phyloP scores from a whole-genome alignment of 176 grass and related monocot species.

The Oryza coarctata region DNA sequence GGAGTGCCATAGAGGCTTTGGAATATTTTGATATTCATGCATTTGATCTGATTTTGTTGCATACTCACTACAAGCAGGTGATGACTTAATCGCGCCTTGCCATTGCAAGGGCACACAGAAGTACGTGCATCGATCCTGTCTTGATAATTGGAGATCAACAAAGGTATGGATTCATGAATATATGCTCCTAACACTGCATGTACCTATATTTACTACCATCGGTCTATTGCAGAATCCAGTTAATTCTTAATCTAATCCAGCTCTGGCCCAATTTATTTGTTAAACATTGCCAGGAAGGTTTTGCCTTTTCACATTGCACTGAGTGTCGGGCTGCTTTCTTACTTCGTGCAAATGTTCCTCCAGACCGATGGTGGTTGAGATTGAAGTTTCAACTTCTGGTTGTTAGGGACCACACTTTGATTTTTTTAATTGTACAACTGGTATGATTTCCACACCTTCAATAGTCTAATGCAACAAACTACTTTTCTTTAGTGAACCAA shows the following conservation, averaged over 20 bases:
- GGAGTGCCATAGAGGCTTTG: constrained; percentile 1
- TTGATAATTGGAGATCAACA: constrained; percentile 97
- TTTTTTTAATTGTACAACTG: constrained; percentile 91
- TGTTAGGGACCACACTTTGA: constrained; percentile 88
- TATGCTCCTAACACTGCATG: background rate
- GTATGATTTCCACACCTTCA: constrained; percentile 43
- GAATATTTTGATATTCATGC: constrained; percentile 13
- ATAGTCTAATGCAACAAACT: constrained; percentile 9
- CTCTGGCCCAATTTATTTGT: constrained; percentile 25
- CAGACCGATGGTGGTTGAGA: constrained; percentile 89
- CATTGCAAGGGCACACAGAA: constrained; percentile 94
- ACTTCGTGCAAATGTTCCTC: constrained; percentile 88
- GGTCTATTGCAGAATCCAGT: background rate
- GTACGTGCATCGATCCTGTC: constrained; percentile 90
- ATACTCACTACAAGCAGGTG: constrained; percentile 42
- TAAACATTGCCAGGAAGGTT: constrained; percentile 78
- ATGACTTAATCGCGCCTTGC: constrained; percentile 90
- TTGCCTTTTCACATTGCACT: constrained; percentile 99
- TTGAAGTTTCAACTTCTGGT: constrained; percentile 92
- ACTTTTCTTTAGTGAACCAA: background rate
- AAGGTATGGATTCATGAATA: constrained; percentile 55
- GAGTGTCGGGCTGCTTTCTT: constrained; percentile 88
- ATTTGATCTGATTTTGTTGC: constrained; percentile 3
- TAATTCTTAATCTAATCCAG: constrained; percentile 8
- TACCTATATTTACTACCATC: background rate